Percentiles rank a stretch among this genome's conserved stretches.
Conservation (phyloP, 2,329 filamentous ascomycete species). For the Colletotrichum camelliae region DNA sequence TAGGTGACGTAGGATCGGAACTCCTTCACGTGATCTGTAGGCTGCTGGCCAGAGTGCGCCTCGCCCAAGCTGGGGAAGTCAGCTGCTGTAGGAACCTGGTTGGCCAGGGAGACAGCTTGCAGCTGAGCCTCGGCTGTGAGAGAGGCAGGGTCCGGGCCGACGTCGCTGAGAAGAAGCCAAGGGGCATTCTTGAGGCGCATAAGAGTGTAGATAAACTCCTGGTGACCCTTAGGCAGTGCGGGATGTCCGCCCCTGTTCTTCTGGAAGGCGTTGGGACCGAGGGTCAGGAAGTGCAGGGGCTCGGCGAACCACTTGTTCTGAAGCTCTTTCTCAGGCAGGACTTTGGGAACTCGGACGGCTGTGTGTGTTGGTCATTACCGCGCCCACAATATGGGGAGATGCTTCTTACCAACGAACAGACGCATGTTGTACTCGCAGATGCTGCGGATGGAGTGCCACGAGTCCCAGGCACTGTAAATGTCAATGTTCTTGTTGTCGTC, state of each 20-base stretch:
- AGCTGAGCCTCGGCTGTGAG: slow-evolving; percentile 15
- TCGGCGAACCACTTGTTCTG: slow-evolving; percentile 74
- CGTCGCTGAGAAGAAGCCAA: slow-evolving; percentile 68
- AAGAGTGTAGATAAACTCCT: slow-evolving; percentile 64
- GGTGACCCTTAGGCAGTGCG: slow-evolving; percentile 65
- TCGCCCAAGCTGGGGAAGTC: slow-evolving; percentile 77
- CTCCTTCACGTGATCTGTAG: slow-evolving; percentile 24
- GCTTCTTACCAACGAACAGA: slow-evolving; percentile 81
- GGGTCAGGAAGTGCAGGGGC: slow-evolving; percentile 66
- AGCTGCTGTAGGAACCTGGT: slow-evolving; percentile 42
- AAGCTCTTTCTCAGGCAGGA: slow-evolving; percentile 64
- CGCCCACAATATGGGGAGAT: not conserved
- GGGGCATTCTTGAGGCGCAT: slow-evolving; percentile 69
- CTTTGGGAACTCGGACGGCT: slow-evolving; percentile 64
- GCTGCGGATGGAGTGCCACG: slow-evolving; percentile 87
- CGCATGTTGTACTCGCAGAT: slow-evolving; percentile 85
- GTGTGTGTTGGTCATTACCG: not conserved
- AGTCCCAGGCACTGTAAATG: slow-evolving; percentile 85
- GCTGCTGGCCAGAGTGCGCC: slow-evolving; percentile 46
- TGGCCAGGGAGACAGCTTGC: slow-evolving; percentile 24
- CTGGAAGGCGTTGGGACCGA: slow-evolving; percentile 60
- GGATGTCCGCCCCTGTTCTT: slow-evolving; percentile 66
- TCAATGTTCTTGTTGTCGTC: slow-evolving; percentile 57
- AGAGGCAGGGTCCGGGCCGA: slow-evolving; percentile 49
- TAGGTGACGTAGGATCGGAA: slow-evolving; percentile 70